A percentile compares a stretch with the other conserved stretches of the same genome.
Conservation (phyloP, 441 rosid species). For the Populus trichocarpa region DNA sequence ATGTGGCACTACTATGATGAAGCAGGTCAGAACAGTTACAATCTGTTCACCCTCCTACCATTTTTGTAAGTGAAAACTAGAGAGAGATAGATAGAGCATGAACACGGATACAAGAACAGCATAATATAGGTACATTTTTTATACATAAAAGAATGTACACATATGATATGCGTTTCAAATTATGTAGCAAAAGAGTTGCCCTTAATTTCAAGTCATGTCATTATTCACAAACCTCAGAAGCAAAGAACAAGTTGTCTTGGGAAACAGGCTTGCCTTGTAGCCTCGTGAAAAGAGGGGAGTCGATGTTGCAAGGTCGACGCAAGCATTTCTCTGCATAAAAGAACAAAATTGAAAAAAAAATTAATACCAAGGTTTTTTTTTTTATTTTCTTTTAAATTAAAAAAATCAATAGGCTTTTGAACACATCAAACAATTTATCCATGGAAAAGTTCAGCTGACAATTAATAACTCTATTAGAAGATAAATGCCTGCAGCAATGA, state of each 20-base stretch:
- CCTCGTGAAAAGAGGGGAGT: constrained; percentile 23
- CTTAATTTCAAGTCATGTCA: not conserved
- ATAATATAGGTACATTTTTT: not conserved
- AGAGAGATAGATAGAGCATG: no score
- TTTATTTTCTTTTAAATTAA: not conserved
- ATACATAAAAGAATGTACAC: not conserved
- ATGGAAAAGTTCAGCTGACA: not conserved
- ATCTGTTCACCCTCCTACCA: no score
- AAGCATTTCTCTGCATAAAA: constrained; percentile 39
- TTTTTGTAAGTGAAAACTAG: no score
- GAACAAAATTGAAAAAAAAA: constrained; percentile 11
- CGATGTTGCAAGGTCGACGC: constrained; percentile 29
- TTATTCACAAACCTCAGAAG: constrained; percentile 43
- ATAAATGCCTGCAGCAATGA: not conserved
- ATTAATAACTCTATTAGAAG: not conserved
- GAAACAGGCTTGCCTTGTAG: constrained; percentile 27
- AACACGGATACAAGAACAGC: not conserved
- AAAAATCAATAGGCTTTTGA: not conserved
- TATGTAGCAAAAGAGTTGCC: not conserved
- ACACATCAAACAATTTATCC: not conserved
- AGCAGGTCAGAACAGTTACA: not conserved
- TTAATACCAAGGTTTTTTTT: not conserved
- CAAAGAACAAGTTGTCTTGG: constrained; percentile 33
- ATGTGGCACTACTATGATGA: not conserved
- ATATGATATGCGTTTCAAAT: not conserved